Evolutionary conservation across 306 rosid species (phyloP), one percentile per base, ranked within the genome.

Genomic region (Ziziphus jujuba): DNA sequence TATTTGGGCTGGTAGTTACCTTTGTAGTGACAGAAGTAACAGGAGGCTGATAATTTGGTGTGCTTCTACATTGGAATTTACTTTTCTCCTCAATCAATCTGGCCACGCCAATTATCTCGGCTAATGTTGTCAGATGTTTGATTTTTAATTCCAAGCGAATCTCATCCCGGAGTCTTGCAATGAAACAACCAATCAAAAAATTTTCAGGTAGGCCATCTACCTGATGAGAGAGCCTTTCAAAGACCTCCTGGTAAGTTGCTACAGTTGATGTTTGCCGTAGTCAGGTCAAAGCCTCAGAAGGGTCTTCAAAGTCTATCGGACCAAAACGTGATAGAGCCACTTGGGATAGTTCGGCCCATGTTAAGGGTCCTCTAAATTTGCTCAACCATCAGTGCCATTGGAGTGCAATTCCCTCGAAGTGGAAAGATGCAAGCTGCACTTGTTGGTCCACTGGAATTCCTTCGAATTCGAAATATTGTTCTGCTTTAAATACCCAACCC

Each of bases 351-450:
- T 66, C 59, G 3, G 9, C 57, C 69, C 56, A 45, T 6, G 14
- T 45, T 0, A 44, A 11, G 25, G 69, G 69, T 48, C 43, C 69
- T 3, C 53, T 1, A 23, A 64, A 64, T 9, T 47, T 64, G 0
- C 21, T 28, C 40, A 48, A 24, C 57, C 58, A 64, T 16, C 44
- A 0, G 10, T 64, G 56, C 56, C 69, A 64, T 49, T 64, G 25
- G 2, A 64, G 23, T 5, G 57, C 43, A 15, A 64, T 64, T 4
- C 69, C 69, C 24, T 64, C 56, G 25, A 64, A 64, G 22, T 64
- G 57, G 21, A 64, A 48, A 35, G 69, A 64, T 2, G 69, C 56
- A 0, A 52, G 31, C 7, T 52, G 60, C 12, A 66, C 60, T 9
- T 34, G 48, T 66, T 66, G 50, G 1, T 12, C 71, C 4, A 7